These are phyloP conservation scores for Kodamaea sagamina DNA, from an alignment of 805 yeast species.

Conservation along the genomic window DNA sequence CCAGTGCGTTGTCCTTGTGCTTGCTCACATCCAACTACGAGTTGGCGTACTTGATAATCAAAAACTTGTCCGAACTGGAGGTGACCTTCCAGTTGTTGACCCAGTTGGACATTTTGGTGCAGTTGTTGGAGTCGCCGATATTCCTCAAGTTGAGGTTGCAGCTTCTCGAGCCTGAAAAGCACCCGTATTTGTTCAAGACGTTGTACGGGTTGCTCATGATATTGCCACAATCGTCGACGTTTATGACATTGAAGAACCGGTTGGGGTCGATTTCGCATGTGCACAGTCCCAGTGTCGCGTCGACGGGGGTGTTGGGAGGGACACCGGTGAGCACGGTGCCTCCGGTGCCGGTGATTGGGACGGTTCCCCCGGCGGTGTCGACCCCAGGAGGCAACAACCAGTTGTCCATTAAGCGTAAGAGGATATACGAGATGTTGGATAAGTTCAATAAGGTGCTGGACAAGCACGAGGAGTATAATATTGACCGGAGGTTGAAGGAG, in stretches of 20 bases:
- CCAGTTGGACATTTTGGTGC: conserved; percentile 87
- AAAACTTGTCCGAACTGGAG: conserved; percentile 79
- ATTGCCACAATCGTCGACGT: conserved; percentile 90
- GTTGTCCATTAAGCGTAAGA: conserved; percentile 38
- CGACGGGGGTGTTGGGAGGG: conserved; percentile 15
- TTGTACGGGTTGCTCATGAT: conserved; percentile 92
- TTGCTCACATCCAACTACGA: conserved; percentile 86
- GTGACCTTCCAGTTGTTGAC: conserved; percentile 75
- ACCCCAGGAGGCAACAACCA: conserved; percentile 27
- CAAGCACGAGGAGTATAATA: conserved; percentile 26
- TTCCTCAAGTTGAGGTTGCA: conserved; percentile 85
- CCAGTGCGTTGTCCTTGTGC: conserved; percentile 84
- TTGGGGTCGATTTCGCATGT: conserved; percentile 59
- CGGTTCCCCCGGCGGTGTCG: conserved; percentile 14
- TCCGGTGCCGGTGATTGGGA: conserved; percentile 2
- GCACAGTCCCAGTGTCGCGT: conserved; percentile 16
- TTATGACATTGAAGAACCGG: conserved; percentile 76
- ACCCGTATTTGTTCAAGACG: conserved; percentile 82
- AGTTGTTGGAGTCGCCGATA: conserved; percentile 87
- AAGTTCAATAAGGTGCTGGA: conserved; percentile 40
- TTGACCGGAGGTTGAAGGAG: conserved; percentile 15
- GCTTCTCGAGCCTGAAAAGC: conserved; percentile 79
- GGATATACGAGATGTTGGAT: conserved; percentile 45
- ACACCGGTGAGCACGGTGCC: conserved; percentile 19
- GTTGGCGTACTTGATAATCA: conserved; percentile 78